Evolutionary conservation across 2,329 filamentous ascomycete species (phyloP).

Genomic region (Thielaviopsis musarum): DNA sequence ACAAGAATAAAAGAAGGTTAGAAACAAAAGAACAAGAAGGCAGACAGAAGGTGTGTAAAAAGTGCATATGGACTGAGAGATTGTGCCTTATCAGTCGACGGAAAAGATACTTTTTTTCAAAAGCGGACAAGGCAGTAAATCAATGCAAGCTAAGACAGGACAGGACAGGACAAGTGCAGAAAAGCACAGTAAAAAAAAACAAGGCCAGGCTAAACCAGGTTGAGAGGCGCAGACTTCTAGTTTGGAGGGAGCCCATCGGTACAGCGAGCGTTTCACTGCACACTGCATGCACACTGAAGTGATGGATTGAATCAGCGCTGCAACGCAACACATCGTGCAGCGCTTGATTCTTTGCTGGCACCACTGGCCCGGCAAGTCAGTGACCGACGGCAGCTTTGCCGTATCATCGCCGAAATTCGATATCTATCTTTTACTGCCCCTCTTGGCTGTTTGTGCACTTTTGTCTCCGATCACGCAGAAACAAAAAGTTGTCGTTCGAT

Average conservation of each 20-base stretch:
- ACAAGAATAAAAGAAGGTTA: background rate
- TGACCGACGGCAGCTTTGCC: background rate
- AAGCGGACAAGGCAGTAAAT: background rate
- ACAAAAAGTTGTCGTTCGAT: background rate
- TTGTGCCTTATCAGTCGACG: background rate
- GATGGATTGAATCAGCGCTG: background rate
- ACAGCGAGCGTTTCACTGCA: background rate
- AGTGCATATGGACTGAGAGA: background rate
- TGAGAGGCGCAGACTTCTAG: background rate
- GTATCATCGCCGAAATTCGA: background rate
- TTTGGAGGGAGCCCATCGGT: background rate
- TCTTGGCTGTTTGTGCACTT: background rate
- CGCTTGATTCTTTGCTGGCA: background rate
- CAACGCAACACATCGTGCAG: background rate
- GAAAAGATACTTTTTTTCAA: background rate
- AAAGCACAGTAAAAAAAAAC: no score
- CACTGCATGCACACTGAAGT: background rate
- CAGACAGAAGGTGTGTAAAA: background rate
- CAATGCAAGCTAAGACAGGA: background rate
- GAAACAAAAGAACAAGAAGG: background rate
- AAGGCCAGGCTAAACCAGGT: no score
- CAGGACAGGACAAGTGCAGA: background rate
- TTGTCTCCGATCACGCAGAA: background rate
- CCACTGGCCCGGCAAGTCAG: background rate
- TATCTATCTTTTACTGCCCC: background rate